Evolutionary conservation across 2,329 filamentous ascomycete species (phyloP).

Genomic region (Huntiella moniliformis): DNA sequence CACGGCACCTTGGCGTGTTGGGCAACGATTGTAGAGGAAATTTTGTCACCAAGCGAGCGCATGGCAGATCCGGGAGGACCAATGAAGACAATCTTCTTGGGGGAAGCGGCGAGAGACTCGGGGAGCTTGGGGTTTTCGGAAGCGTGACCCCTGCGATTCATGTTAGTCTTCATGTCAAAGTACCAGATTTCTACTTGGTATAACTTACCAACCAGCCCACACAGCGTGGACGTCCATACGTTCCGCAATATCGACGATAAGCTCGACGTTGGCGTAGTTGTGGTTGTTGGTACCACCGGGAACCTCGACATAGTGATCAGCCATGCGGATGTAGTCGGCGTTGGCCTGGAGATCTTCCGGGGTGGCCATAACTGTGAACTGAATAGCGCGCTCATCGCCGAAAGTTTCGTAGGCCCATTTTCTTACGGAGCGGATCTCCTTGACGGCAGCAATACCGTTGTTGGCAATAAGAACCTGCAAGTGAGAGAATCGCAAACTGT

Average conservation of each 20-base stretch:
- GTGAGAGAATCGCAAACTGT: neutral
- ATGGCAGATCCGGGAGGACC: slow-evolving; percentile 94
- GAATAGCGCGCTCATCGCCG: slow-evolving; percentile 91
- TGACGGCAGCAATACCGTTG: slow-evolving; percentile 98
- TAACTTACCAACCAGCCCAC: slow-evolving; percentile 89
- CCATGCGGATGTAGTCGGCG: slow-evolving; percentile 98
- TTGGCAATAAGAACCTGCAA: slow-evolving; percentile 88
- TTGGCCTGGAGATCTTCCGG: slow-evolving; percentile 95
- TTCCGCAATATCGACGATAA: slow-evolving; percentile 97
- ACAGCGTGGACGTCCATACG: slow-evolving; percentile 97
- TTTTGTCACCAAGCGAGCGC: slow-evolving; percentile 98
- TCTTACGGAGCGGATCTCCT: slow-evolving; percentile 95
- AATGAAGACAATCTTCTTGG: slow-evolving; percentile 98
- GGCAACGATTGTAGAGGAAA: slow-evolving; percentile 96
- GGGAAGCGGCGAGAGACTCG: slow-evolving; percentile 85
- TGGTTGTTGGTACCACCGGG: slow-evolving; percentile 99
- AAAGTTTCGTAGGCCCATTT: slow-evolving; percentile 99
- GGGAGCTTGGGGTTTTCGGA: slow-evolving; percentile 97
- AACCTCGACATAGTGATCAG: slow-evolving; percentile 97
- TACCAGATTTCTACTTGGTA: neutral
- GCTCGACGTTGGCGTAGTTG: slow-evolving; percentile 98
- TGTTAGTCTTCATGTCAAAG: slow-evolving; percentile 1
- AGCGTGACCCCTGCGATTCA: slow-evolving; percentile 59
- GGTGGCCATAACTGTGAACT: slow-evolving; percentile 99
- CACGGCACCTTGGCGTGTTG: slow-evolving; percentile 92